Percentiles rank a stretch among this genome's conserved stretches.
Conservation (phyloP, 352 stramenopile species). For the Pythium volutum region DNA sequence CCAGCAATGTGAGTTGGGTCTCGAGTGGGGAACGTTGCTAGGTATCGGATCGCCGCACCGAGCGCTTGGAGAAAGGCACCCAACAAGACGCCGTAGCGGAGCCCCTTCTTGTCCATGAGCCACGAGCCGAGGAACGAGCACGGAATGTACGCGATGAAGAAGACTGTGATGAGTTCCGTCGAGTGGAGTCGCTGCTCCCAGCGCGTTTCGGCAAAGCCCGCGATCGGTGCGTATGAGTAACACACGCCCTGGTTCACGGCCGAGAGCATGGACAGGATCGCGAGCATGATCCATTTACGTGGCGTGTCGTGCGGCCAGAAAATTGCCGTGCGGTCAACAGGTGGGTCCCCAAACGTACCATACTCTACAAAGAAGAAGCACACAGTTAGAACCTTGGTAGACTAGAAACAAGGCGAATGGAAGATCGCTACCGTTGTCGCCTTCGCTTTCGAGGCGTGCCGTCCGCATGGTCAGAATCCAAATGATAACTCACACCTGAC, state of each 20-base stretch:
- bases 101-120: conserved; percentile 75
- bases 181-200: conserved; percentile 63
- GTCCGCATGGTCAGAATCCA: neutral
- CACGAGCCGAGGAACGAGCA: conserved; percentile 75
- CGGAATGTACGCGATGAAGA: conserved; percentile 75
- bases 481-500: conserved; percentile 3
- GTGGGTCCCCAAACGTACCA: neutral
- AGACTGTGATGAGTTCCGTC: conserved; percentile 72
- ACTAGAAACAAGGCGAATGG: too few species aligned
- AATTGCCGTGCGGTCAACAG: neutral
- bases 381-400: neutral
- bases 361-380: neutral
- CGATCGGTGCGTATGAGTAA: conserved; percentile 75
- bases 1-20: conserved; percentile 42
- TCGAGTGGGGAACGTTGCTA: conserved; percentile 37
- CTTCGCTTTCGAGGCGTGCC: neutral
- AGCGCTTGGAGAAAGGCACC: conserved; percentile 52
- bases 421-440: neutral
- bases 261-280: conserved; percentile 55
- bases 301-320: conserved; percentile 6
- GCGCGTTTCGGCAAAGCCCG: conserved; percentile 50
- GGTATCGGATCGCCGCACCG: conserved; percentile 41
- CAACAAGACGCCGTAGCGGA: conserved; percentile 62
- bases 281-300: conserved; percentile 66
- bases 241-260: conserved; percentile 71